Evolutionary conservation across 176 grass and related monocot genomes (phyloP).

Genomic region (Dactylis glomerata): DNA sequence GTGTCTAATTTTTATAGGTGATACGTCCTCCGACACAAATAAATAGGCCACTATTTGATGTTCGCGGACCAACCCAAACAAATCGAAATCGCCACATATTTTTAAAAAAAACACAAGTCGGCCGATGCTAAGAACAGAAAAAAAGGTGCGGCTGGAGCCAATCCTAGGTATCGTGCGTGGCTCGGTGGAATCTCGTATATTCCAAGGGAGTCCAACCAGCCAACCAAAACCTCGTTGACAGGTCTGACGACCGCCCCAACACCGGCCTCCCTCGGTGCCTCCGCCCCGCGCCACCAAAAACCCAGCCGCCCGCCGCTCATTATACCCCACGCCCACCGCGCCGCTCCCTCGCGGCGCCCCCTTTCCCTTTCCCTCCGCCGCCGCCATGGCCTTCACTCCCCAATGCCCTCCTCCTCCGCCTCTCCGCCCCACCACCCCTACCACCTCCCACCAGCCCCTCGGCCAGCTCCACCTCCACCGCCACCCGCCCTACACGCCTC

Average conservation of each 20-base stretch:
- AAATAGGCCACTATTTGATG: no score
- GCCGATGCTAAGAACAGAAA: no score
- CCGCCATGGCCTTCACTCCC: slow-evolving; percentile 26
- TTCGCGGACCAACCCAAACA: no score
- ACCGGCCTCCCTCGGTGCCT: neutral
- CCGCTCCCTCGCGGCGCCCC: neutral
- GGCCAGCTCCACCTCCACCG: slow-evolving; percentile 12
- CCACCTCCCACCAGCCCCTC: neutral
- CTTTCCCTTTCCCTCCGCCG: neutral
- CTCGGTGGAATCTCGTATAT: neutral
- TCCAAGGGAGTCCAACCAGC: neutral
- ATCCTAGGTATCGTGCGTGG: no score
- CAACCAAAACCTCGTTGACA: neutral
- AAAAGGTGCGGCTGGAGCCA: no score
- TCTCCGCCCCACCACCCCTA: slow-evolving; percentile 1
- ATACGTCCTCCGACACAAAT: no score
- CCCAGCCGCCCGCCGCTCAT: neutral
- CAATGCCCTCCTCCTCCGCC: slow-evolving; percentile 29
- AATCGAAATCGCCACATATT: no score
- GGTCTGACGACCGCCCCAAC: slow-evolving; percentile 1
- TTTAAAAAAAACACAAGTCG: no score
- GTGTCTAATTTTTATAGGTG: no score
- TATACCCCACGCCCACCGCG: neutral
- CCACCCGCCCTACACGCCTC: slow-evolving; percentile 2
- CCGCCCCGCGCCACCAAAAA: neutral